Conservation (phyloP, 2,329 filamentous ascomycete genomes). For the Akanthomyces lecanii region DNA sequence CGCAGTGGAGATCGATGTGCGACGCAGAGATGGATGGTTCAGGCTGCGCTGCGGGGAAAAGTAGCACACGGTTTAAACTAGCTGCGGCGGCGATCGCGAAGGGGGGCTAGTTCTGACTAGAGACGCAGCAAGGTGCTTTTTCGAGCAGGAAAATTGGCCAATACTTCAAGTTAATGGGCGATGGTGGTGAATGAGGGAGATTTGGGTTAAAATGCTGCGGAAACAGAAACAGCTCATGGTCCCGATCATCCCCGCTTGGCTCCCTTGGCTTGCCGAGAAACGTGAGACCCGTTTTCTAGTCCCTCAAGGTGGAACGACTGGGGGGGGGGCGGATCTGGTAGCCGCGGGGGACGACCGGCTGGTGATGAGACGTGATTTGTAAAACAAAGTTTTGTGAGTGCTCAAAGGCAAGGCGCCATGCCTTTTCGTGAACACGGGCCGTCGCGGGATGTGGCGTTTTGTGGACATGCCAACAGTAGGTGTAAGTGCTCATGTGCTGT, state of each 20-base stretch:
- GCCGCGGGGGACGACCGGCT: no score
- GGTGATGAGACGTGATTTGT: no score
- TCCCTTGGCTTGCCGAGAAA: not conserved
- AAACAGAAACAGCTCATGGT: not conserved
- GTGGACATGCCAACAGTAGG: no score
- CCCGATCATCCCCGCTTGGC: slow-evolving; percentile 1
- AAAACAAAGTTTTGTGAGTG: no score
- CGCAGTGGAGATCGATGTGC: not conserved
- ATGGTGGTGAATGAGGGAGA: not conserved
- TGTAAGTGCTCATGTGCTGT: no score
- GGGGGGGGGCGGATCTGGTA: no score
- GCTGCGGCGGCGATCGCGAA: not conserved
- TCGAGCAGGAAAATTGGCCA: not conserved
- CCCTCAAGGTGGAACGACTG: not conserved
- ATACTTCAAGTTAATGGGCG: not conserved
- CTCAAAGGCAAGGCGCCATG: no score
- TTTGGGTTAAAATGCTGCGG: not conserved
- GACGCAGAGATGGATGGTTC: no score
- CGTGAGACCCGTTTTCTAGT: not conserved
- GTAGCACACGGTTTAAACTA: not conserved
- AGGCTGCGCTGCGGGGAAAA: not conserved
- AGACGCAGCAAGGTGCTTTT: not conserved
- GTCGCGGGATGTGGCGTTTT: no score
- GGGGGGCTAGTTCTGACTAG: not conserved
- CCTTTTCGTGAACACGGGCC: no score